phyloP scores from a whole-genome alignment of 352 stramenopile species.

The Phytophthora megakarya region DNA sequence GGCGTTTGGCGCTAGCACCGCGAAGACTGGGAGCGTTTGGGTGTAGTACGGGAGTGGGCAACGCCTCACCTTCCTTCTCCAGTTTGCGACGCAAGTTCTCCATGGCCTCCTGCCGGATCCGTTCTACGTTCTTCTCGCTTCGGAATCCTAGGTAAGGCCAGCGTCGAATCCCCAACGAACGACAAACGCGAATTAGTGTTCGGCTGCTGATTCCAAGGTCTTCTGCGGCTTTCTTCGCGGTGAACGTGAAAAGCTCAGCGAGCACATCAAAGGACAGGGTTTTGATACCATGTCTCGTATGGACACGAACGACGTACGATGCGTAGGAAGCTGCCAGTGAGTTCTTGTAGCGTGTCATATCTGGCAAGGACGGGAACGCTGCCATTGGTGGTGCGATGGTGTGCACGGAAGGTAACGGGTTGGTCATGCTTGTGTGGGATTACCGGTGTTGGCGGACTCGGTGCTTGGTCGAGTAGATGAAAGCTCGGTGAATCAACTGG shows the following conservation, averaged over 20 bases:
- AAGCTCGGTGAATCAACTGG: constrained; percentile 10
- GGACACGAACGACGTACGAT: constrained; percentile 63
- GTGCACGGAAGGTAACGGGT: constrained; percentile 32
- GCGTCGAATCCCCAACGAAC: constrained; percentile 73
- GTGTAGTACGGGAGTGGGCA: constrained; percentile 43
- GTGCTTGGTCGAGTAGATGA: constrained; percentile 10
- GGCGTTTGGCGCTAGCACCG: constrained; percentile 71
- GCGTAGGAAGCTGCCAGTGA: constrained; percentile 53
- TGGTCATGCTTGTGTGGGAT: constrained; percentile 21
- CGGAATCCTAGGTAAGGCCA: constrained; percentile 84
- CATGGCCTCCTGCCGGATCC: constrained; percentile 76
- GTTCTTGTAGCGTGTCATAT: constrained; percentile 23
- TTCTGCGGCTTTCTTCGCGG: constrained; percentile 77
- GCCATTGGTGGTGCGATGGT: constrained; percentile 16
- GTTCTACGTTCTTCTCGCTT: constrained; percentile 81
- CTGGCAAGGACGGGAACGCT: constrained; percentile 19
- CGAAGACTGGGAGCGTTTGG: constrained; percentile 56
- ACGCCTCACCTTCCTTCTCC: constrained; percentile 47
- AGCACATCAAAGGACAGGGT: constrained; percentile 80
- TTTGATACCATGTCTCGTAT: constrained; percentile 73
- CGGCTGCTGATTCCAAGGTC: constrained; percentile 78
- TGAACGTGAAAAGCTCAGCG: constrained; percentile 70
- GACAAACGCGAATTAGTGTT: constrained; percentile 78
- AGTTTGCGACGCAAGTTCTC: constrained; percentile 79
- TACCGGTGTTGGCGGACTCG: constrained; percentile 17